phyloP scores from a whole-genome alignment of 106 monocot species.

The Dioscorea alata region DNA sequence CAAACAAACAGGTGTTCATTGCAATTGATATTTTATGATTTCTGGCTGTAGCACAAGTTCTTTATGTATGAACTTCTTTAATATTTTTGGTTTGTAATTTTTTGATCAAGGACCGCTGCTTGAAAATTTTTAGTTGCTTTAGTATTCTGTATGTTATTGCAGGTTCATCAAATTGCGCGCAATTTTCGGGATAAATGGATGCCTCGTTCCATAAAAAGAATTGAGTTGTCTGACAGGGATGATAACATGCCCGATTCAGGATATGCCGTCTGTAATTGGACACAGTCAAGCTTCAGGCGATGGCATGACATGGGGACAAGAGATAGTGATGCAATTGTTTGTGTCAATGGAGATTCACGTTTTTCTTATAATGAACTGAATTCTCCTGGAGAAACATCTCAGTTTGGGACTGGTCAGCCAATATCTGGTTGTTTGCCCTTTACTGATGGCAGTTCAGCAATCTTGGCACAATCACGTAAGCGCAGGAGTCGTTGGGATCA shows the following conservation, averaged over 20 bases:
- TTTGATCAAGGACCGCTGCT: too few species aligned
- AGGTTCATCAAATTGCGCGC: conserved; percentile 82
- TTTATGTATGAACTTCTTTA: too few species aligned
- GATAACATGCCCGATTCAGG: conserved; percentile 6
- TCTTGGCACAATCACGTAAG: conserved; percentile 26
- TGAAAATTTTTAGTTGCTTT: neutral
- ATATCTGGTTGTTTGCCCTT: conserved; percentile 4
- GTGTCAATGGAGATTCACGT: neutral
- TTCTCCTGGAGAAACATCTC: conserved; percentile 10
- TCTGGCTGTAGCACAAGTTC: too few species aligned
- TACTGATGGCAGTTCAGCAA: conserved; percentile 10
- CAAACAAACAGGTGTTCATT: too few species aligned
- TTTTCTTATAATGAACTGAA: conserved; percentile 9
- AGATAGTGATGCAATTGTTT: conserved; percentile 30
- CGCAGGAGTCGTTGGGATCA: conserved; percentile 85
- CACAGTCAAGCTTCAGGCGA: conserved; percentile 13
- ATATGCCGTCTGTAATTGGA: conserved; percentile 10
- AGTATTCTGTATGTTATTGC: conserved; percentile 6
- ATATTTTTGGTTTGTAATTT: too few species aligned
- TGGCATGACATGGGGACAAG: conserved; percentile 18
- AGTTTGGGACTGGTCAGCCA: conserved; percentile 1
- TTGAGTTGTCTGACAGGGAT: conserved; percentile 34
- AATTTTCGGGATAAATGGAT: conserved; percentile 70
- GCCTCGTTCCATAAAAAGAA: conserved; percentile 32
- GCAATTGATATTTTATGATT: too few species aligned